Conservation (phyloP, 2,329 filamentous ascomycete species). For the Ceratocystis variospora region DNA sequence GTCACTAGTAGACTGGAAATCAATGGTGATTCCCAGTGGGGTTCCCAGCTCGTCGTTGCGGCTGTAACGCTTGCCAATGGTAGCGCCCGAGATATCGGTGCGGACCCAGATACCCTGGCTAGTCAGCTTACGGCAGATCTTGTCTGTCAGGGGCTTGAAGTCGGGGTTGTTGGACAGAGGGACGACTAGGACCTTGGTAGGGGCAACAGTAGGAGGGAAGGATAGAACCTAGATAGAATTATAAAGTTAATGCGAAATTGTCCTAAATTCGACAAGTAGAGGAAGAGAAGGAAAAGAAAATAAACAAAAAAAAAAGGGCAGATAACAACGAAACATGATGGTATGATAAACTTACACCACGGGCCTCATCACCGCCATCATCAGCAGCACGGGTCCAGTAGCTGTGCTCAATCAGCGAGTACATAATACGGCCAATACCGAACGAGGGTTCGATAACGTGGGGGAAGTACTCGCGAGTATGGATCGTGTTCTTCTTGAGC, state of each 20-base stretch:
- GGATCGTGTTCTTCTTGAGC: constrained; percentile 67
- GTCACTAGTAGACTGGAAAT: constrained; percentile 80
- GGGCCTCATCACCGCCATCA: constrained; percentile 63
- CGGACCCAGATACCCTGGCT: constrained; percentile 59
- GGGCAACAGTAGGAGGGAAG: constrained; percentile 48
- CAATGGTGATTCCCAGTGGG: constrained; percentile 73
- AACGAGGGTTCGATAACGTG: constrained; percentile 92
- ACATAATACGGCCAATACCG: constrained; percentile 80
- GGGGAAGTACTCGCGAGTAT: constrained; percentile 78
- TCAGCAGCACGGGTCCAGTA: constrained; percentile 73
- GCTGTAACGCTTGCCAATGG: constrained; percentile 77
- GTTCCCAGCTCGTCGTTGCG: constrained; percentile 86
- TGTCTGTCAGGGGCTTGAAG: constrained; percentile 55
- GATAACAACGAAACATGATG: neutral
- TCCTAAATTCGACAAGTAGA: neutral
- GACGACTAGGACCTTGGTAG: constrained; percentile 75
- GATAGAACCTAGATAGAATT: constrained; percentile 28
- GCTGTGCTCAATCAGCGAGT: constrained; percentile 80
- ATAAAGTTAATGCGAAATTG: constrained; percentile 25
- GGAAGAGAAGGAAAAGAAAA: neutral
- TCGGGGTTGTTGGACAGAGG: constrained; percentile 62
- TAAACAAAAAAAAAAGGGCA: neutral
- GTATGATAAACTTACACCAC: constrained; percentile 52
- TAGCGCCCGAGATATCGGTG: constrained; percentile 68
- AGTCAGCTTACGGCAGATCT: constrained; percentile 56